Conservation (phyloP, 345 rosid genomes). For the Raphanus raphanistrum region DNA sequence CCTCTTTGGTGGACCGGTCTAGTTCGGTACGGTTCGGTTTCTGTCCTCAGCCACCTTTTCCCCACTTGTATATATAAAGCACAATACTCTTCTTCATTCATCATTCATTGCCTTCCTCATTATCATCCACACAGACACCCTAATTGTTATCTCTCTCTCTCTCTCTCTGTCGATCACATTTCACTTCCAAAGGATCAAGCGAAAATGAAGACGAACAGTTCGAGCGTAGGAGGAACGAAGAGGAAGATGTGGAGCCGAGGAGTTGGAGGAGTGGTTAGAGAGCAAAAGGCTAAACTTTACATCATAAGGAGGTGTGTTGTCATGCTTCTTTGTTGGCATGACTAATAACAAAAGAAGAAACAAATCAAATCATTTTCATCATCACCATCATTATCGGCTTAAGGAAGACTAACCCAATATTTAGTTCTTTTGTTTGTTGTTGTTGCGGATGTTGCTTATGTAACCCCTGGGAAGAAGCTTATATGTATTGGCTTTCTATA, state of each 20-base stretch:
- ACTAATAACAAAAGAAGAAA: conserved; percentile 28
- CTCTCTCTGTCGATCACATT: neutral
- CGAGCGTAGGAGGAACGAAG: conserved; percentile 55
- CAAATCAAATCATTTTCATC: conserved; percentile 11
- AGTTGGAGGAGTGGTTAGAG: conserved; percentile 65
- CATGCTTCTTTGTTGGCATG: conserved; percentile 88
- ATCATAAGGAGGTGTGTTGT: conserved; percentile 84
- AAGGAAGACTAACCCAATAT: conserved; percentile 27
- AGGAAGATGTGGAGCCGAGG: conserved; percentile 74
- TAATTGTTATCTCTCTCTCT: neutral
- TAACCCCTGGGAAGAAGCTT: conserved; percentile 28
- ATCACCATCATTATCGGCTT: conserved; percentile 2
- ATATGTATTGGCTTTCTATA: conserved; percentile 23
- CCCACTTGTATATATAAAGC: conserved; percentile 43
- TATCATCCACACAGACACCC: conserved; percentile 23
- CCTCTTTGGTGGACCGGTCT: conserved; percentile 58
- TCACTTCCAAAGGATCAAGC: neutral
- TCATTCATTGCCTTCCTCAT: conserved; percentile 24
- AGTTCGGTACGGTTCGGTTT: conserved; percentile 36
- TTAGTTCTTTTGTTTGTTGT: neutral
- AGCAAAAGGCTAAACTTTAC: conserved; percentile 82
- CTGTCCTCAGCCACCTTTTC: conserved; percentile 39
- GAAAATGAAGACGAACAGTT: conserved; percentile 59
- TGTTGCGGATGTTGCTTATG: conserved; percentile 18
- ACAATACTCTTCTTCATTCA: conserved; percentile 22